A percentile compares a stretch with the other conserved stretches of the same genome.
These are phyloP conservation scores for Cenococcum geophilum DNA, from an alignment of 495 filamentous ascomycete species.

Conservation along the genomic window DNA sequence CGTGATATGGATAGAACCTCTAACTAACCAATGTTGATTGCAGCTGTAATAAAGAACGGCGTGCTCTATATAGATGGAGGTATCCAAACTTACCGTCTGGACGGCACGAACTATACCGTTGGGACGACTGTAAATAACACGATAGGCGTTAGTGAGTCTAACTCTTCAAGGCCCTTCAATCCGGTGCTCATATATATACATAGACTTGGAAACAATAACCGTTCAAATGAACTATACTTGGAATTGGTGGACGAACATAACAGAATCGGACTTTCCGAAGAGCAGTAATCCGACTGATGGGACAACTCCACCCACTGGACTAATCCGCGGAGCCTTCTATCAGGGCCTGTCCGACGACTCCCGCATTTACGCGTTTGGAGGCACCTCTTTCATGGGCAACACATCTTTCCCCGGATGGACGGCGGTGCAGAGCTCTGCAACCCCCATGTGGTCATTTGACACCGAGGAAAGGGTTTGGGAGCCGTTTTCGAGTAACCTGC, in stretches of 20 bases:
- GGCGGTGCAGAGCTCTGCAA: conserved; percentile 4
- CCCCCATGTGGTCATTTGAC: conserved; percentile 30
- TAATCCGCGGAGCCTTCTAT: conserved; percentile 41
- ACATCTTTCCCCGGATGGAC: conserved; percentile 11
- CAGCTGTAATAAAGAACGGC: conserved; percentile 36
- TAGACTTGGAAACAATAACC: conserved; percentile 40
- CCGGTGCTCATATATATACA: background rate
- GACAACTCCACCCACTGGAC: conserved; percentile 28
- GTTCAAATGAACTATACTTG: conserved; percentile 40
- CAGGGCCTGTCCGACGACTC: conserved; percentile 31
- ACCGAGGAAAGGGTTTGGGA: conserved; percentile 38
- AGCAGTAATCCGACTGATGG: conserved; percentile 14
- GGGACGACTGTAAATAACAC: background rate
- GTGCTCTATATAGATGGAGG: conserved; percentile 42
- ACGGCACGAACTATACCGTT: background rate
- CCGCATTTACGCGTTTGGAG: conserved; percentile 20
- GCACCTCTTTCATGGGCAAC: conserved; percentile 21
- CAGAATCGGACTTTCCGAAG: conserved; percentile 32
- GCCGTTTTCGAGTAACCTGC: conserved; percentile 36
- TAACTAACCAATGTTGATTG: background rate
- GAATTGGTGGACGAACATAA: conserved; percentile 42
- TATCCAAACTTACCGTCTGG: conserved; percentile 19
- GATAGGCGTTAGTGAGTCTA: background rate
- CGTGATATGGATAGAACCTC: background rate
- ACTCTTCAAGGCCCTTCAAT: background rate